Base-by-base conservation (phyloP, 345 rosid genomes). In the Mangifera indica region DNA sequence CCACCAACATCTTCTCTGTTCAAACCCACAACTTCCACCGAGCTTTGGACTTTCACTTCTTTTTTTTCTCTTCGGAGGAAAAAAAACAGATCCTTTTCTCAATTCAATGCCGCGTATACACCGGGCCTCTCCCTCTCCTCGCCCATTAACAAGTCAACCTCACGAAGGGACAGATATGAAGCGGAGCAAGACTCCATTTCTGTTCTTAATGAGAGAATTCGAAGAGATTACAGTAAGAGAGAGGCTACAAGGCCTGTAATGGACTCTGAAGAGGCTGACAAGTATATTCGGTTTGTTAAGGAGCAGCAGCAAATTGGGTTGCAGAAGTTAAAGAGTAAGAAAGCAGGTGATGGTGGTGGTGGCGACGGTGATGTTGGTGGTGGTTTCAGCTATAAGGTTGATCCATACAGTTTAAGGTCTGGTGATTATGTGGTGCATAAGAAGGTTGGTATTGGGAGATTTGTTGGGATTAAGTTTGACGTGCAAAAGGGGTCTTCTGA, bases 371-470 rank as follows among this genome's bases (percentile, higher is more conserved):
- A 76, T 22, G 70, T 46, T 66, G 87, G 76, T 12, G 84, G 83
- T 44, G 78, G 68, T 66, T 86, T 91, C 72, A 90, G 83, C 77
- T 93, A 88, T 80, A 93, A 88, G 82, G 98, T 86, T 67, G 98
- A 94, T 63, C 98, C 98, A 18, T 87, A 90, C 75, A 74, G 65
- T 44, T 87, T 94, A 46, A 70, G 78, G 62, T 78, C 92, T 2
- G 97, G 97, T 66, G 98, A 94, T 69, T 92, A 92, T 82, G 97
- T 90, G 56, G 97, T 94, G 72, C 98, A 94, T 78, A 92, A 89
- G 89, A 94, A 94, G 78, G 97, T 89, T 26, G 97, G 98, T 4
- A 72, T 94, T 72, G 98, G 98, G 67, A 86, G 88, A 70, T 94
- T 94, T 66, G 97, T 92, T 37, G 92, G 91, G 64, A 89, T 94